These are phyloP conservation scores for Nepenthes gracilis DNA, from an alignment of 148 eudicot genomes.

Conservation along the genomic window DNA sequence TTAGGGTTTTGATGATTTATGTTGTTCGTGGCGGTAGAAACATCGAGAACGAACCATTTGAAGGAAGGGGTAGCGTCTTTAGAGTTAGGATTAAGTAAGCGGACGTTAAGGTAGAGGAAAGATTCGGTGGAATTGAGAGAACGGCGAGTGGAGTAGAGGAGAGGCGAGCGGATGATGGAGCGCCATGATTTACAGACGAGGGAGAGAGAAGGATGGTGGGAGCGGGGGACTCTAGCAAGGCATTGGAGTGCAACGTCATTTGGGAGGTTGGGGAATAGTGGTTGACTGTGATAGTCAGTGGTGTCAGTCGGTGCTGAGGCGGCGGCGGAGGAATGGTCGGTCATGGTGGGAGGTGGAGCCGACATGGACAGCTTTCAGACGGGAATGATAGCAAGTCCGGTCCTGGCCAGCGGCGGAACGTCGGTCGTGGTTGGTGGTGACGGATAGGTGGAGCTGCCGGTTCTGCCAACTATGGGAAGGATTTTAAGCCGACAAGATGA, in stretches of 20 bases:
- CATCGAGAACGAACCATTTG: constrained; percentile 43
- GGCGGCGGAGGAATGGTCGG: constrained; percentile 18
- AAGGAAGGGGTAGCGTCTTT: constrained; percentile 26
- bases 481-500: too few relatives aligned
- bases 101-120: constrained; percentile 55
- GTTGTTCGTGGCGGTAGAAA: constrained; percentile 13
- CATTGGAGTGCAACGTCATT: constrained; percentile 68
- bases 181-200: constrained; percentile 58
- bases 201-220: constrained; percentile 46
- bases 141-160: constrained; percentile 49
- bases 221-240: constrained; percentile 59
- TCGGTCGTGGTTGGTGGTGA: background rate
- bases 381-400: too few relatives aligned
- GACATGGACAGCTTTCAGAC: too few relatives aligned
- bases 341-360: constrained; percentile 12
- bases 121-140: constrained; percentile 35
- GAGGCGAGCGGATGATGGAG: constrained; percentile 38
- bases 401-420: background rate
- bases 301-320: constrained; percentile 3
- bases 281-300: background rate
- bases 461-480: too few relatives aligned
- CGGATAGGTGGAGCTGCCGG: background rate
- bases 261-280: constrained; percentile 61
- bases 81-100: constrained; percentile 22
- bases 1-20: background rate